A percentile compares a stretch with the other conserved stretches of the same genome.
phyloP scores from a whole-genome alignment of 805 yeast genomes.

The Nakazawaea sp. region DNA sequence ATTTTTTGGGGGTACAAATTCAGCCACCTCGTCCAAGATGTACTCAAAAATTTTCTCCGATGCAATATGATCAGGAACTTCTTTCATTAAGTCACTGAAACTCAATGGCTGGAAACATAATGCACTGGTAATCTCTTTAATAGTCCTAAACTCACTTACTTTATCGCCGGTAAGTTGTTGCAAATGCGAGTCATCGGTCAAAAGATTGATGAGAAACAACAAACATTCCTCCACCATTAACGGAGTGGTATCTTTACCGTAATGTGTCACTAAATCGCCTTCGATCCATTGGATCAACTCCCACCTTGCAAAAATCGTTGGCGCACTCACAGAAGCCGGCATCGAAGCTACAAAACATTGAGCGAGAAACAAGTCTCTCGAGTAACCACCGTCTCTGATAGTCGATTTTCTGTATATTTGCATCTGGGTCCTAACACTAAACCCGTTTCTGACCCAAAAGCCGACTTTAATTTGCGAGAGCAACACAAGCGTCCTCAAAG shows the following conservation, averaged over 20 bases:
- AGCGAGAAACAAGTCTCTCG: conserved; percentile 67
- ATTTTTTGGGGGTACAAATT: conserved; percentile 54
- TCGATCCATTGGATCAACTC: conserved; percentile 47
- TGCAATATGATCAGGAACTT: conserved; percentile 70
- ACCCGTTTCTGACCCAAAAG: conserved; percentile 92
- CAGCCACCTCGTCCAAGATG: conserved; percentile 49
- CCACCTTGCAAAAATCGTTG: conserved; percentile 66
- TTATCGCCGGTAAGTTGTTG: conserved; percentile 40
- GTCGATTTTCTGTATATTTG: conserved; percentile 74
- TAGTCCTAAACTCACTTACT: conserved; percentile 43
- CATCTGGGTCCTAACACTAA: conserved; percentile 70
- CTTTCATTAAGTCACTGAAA: conserved; percentile 61
- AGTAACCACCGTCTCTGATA: conserved; percentile 74
- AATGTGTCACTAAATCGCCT: conserved; percentile 30
- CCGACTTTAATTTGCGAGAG: conserved; percentile 84
- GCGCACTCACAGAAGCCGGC: conserved; percentile 49
- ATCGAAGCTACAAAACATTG: conserved; percentile 52
- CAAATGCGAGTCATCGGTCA: conserved; percentile 62
- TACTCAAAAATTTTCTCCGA: conserved; percentile 70
- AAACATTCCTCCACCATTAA: conserved; percentile 78
- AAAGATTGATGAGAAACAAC: conserved; percentile 55
- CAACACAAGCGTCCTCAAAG: conserved; percentile 69
- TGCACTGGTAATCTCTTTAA: conserved; percentile 72
- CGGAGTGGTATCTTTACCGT: conserved; percentile 43
- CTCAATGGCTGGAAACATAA: conserved; percentile 71